Base-by-base conservation (phyloP, 257 asterid genomes). In the Nicotiana sylvestris region DNA sequence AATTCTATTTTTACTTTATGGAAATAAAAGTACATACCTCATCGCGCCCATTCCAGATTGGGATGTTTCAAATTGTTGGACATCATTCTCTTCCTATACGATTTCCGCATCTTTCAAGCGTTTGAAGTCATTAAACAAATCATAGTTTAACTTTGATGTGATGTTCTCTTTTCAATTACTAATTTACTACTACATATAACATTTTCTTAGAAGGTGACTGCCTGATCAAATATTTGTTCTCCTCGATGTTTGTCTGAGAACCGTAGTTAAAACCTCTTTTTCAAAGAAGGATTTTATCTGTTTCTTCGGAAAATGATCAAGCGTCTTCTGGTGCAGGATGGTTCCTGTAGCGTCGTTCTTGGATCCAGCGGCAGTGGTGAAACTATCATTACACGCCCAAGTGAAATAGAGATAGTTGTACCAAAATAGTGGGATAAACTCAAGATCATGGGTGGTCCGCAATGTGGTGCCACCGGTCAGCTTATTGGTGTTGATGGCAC, bases 401-500 rank as follows among this genome's bases (percentile, higher is more conserved):
- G 82, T 17, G 98, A 95, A 25, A 84, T 95, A 6, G 95, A 91
- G 81, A 85, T 92, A 9, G 90, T 92, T 25, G 83, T 87, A 33
- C 98, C 98, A 6, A 90, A 93, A 78, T 93, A 95, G 88, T 86
- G 88, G 0, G 98, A 95, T 25, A 89, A 85, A 89, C 87, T 95
- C n/a, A 95, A 91, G 85, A 91, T 94, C 80, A 90, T 96, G 96
- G 97, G 98, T 3, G 98, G 98, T 10, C 88, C 90, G 3, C 92
- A 88, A 72, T 95, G 97, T 12, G 99, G 97, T 46, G 86, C 96
- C 27, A 90, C 91, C 0, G 97, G 99, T 66, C 94, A 91, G 85
- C 98, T 94, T 39, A 91, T 94, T 9, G 99, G 98, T 76, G 89
- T 94, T 13, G 98, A 96, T 81, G 98, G 98, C 37, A 88, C 93